Conservation (phyloP, 225 moss, liverwort and hornwort species). For the Pseudisothecium myosuroides region DNA sequence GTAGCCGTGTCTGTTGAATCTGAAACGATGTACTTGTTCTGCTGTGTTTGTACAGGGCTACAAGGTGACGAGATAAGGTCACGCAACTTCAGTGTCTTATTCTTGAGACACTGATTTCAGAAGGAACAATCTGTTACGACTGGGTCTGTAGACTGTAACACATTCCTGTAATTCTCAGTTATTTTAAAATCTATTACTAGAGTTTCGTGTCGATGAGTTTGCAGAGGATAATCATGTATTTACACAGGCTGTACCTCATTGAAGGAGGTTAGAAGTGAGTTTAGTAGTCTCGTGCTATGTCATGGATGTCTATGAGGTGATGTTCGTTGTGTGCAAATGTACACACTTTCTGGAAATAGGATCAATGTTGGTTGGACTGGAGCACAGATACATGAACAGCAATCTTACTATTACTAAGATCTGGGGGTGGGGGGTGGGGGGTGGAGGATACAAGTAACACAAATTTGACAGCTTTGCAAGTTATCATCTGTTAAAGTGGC, state of each 20-base stretch:
- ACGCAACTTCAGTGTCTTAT: background rate
- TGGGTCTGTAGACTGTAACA: background rate
- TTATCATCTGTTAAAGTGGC: background rate
- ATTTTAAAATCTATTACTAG: background rate
- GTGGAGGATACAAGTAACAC: background rate
- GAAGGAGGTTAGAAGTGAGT: background rate
- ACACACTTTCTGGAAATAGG: background rate
- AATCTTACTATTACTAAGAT: background rate
- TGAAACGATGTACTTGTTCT: background rate
- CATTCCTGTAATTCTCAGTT: background rate
- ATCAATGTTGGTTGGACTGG: background rate
- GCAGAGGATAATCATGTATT: background rate
- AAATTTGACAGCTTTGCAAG: background rate
- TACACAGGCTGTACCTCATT: background rate
- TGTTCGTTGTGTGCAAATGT: background rate
- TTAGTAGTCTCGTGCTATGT: background rate
- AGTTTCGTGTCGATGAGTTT: background rate
- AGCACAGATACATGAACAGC: background rate
- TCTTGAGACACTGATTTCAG: background rate
- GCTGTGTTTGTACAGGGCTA: slow-evolving; percentile 13
- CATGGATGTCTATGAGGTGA: background rate
- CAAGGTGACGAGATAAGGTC: slow-evolving; percentile 22
- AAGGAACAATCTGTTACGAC: background rate
- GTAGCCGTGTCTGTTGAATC: background rate
- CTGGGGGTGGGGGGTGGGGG: background rate